Percentiles rank a stretch among this genome's conserved stretches.
Evolutionary conservation across 345 rosid species (phyloP).

Genomic region (Murraya koenigii): DNA sequence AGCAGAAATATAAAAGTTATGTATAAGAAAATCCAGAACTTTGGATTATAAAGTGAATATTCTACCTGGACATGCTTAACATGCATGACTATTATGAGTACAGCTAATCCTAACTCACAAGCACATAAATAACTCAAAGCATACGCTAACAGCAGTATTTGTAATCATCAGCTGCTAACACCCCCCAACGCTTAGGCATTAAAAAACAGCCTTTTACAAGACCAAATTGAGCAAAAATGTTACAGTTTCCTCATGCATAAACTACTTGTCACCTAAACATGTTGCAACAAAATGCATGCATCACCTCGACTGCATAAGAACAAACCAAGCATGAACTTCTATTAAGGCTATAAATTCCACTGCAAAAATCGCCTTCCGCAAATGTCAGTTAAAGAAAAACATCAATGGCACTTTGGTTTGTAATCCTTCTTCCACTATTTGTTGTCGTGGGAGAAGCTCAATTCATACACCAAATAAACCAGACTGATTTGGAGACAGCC

Average conservation of each 20-base stretch:
- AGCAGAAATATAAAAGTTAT: too few relatives aligned
- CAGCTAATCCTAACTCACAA: too few relatives aligned
- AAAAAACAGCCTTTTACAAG: background rate
- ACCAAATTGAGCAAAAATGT: background rate
- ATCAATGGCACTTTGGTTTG: conserved; percentile 24
- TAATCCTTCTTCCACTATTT: conserved; percentile 27
- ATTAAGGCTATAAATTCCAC: background rate
- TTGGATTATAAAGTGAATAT: background rate
- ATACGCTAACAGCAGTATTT: too few relatives aligned
- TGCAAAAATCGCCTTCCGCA: background rate
- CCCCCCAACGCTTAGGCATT: too few relatives aligned
- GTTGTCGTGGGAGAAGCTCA: conserved; percentile 16
- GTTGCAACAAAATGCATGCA: background rate
- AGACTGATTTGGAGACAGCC: conserved; percentile 32
- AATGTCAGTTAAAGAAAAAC: background rate
- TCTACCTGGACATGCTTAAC: too few relatives aligned
- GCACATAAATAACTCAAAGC: too few relatives aligned
- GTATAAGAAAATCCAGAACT: background rate
- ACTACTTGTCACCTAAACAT: conserved; percentile 2
- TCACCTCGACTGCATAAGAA: background rate
- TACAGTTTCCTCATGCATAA: conserved; percentile 5
- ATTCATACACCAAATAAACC: conserved; percentile 16
- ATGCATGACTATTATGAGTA: too few relatives aligned
- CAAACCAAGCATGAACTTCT: background rate
- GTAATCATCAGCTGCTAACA: too few relatives aligned